phyloP scores from a whole-genome alignment of 1,139 yeast species.

The Zhuliangozyma parablackwelliae region DNA sequence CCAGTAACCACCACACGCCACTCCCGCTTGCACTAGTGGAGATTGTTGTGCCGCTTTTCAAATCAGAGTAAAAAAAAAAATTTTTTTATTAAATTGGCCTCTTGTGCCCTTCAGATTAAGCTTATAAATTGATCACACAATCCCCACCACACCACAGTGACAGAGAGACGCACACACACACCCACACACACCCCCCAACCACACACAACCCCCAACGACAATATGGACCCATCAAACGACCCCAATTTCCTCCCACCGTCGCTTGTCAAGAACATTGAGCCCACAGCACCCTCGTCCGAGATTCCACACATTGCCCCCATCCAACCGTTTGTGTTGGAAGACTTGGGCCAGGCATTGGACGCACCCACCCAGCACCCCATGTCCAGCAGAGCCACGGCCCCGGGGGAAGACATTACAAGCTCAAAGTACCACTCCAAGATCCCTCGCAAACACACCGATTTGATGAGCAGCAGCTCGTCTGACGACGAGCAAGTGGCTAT shows the following conservation, averaged over 20 bases:
- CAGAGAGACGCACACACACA: too few species aligned
- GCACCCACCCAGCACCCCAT: constrained; percentile 63
- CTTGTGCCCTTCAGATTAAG: too few species aligned
- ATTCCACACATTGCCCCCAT: constrained; percentile 79
- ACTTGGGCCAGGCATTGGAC: constrained; percentile 63
- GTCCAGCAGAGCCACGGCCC: constrained; percentile 6
- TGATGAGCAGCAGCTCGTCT: constrained; percentile 29
- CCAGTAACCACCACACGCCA: too few species aligned
- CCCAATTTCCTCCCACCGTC: constrained; percentile 76
- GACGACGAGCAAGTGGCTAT: constrained; percentile 19
- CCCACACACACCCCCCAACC: too few species aligned
- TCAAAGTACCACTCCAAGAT: constrained; percentile 29
- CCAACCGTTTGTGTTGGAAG: constrained; percentile 71
- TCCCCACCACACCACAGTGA: neutral
- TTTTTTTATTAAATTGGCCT: too few species aligned
- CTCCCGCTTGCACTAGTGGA: too few species aligned
- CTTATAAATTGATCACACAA: neutral
- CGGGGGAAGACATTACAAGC: constrained; percentile 7
- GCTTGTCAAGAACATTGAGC: constrained; percentile 52
- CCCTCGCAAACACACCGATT: constrained; percentile 40
- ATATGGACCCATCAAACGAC: constrained; percentile 78
- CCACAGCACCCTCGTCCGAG: constrained; percentile 66
- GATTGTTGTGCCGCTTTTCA: too few species aligned
- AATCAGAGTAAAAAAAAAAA: too few species aligned
- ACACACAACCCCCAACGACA: neutral